A percentile compares a stretch with the other conserved stretches of the same genome.
phyloP scores from a whole-genome alignment of 1,284 basidiomycete species.

The Ceratobasidium sp. region DNA sequence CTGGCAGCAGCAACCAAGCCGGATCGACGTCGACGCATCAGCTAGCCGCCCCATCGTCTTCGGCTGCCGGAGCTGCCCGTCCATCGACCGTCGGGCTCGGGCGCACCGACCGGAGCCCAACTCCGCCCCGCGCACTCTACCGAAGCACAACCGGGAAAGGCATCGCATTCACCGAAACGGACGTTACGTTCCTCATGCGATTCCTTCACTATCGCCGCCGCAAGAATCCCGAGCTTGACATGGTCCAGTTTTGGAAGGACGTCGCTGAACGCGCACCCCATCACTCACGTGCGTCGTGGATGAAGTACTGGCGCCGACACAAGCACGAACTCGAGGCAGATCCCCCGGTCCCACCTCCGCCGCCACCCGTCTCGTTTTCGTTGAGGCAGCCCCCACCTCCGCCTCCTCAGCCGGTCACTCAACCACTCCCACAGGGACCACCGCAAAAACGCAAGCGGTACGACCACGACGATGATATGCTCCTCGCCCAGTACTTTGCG shows the following conservation, averaged over 20 bases:
- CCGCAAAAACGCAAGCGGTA: slow-evolving; percentile 86
- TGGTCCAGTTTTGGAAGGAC: slow-evolving; percentile 85
- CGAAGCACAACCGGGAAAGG: slow-evolving; percentile 84
- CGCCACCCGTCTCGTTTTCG: slow-evolving; percentile 60
- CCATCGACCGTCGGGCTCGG: slow-evolving; percentile 5
- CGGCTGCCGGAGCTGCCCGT: not conserved
- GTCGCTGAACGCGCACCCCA: slow-evolving; percentile 80
- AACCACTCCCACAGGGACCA: slow-evolving; percentile 52
- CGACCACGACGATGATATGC: slow-evolving; percentile 72
- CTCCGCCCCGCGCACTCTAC: slow-evolving; percentile 74
- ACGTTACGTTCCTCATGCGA: slow-evolving; percentile 72
- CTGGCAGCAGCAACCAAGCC: too few relatives aligned
- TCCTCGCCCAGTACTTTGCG: slow-evolving; percentile 73
- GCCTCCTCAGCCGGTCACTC: slow-evolving; percentile 11
- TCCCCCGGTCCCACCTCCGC: slow-evolving; percentile 24
- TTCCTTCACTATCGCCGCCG: slow-evolving; percentile 76
- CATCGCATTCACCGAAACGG: slow-evolving; percentile 81
- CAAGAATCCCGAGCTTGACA: slow-evolving; percentile 63
- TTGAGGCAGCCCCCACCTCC: slow-evolving; percentile 11
- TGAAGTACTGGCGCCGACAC: slow-evolving; percentile 85
- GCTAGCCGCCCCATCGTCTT: slow-evolving; percentile 19
- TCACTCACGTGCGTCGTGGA: slow-evolving; percentile 85
- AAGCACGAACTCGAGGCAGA: slow-evolving; percentile 75
- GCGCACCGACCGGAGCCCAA: slow-evolving; percentile 66
- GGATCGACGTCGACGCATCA: slow-evolving; percentile 40